Conservation (phyloP, 2,329 filamentous ascomycete species). For the Apiospora malaysiana region DNA sequence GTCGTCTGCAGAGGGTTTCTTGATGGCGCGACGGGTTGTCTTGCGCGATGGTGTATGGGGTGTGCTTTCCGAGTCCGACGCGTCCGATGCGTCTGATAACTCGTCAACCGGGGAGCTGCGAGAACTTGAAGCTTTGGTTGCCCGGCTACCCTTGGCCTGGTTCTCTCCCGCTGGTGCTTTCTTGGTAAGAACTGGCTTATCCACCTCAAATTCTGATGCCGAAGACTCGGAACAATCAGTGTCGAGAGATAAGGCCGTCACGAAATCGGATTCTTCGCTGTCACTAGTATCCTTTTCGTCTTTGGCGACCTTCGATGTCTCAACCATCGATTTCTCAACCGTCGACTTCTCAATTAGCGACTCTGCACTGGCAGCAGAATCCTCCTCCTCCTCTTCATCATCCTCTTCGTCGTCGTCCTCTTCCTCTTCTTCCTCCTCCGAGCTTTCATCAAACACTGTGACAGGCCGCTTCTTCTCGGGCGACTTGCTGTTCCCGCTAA, state of each 20-base stretch:
- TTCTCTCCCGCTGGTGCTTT: slow-evolving; percentile 25
- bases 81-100: background rate
- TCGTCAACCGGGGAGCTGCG: background rate
- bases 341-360: slow-evolving; percentile 3
- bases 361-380: background rate
- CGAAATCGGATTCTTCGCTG: slow-evolving; percentile 34
- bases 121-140: slow-evolving; percentile 23
- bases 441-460: slow-evolving; percentile 18
- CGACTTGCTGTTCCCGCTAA: slow-evolving; percentile 15
- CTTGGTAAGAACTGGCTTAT: slow-evolving; percentile 26
- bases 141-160: background rate
- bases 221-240: slow-evolving; percentile 7
- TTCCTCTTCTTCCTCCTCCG: slow-evolving; percentile 18
- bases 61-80: slow-evolving; percentile 8
- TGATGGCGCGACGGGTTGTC: slow-evolving; percentile 6
- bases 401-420: background rate
- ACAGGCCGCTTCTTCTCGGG: slow-evolving; percentile 22
- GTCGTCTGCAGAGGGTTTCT: slow-evolving; percentile 27
- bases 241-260: slow-evolving; percentile 25
- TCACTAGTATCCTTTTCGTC: slow-evolving; percentile 26
- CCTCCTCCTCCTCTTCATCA: slow-evolving; percentile 10
- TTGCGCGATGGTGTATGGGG: slow-evolving; percentile 20
- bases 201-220: background rate
- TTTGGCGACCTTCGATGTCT: slow-evolving; percentile 19
- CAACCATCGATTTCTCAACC: background rate